phyloP scores from a whole-genome alignment of 1,284 basidiomycete species.

The Pseudozyma sp. region DNA sequence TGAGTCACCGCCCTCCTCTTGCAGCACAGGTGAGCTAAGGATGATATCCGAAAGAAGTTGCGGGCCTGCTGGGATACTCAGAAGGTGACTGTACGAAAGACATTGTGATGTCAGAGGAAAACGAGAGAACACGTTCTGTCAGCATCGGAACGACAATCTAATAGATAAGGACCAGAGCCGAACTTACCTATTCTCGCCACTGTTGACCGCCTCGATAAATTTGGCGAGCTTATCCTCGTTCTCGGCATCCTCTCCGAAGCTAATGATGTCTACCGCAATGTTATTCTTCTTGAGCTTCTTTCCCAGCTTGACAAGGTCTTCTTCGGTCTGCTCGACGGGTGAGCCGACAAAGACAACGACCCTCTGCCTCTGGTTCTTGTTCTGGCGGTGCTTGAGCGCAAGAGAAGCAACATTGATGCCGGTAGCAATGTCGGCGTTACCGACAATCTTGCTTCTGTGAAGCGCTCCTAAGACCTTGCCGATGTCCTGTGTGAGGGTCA shows the following conservation, averaged over 20 bases:
- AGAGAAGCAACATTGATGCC: slow-evolving; percentile 88
- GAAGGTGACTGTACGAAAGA: slow-evolving; percentile 74
- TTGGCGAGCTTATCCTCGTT: slow-evolving; percentile 76
- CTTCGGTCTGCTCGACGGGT: slow-evolving; percentile 72
- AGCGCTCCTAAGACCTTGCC: slow-evolving; percentile 88
- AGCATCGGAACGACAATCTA: neutral
- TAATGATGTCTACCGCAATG: slow-evolving; percentile 91
- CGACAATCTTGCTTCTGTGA: slow-evolving; percentile 80
- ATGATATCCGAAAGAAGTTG: slow-evolving; percentile 86
- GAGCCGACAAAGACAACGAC: slow-evolving; percentile 94
- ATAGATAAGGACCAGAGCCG: neutral
- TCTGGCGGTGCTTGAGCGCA: slow-evolving; percentile 95
- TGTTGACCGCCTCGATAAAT: slow-evolving; percentile 82
- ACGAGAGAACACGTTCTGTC: neutral
- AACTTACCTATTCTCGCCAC: slow-evolving; percentile 82
- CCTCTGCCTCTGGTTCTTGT: slow-evolving; percentile 96
- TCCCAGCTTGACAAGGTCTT: slow-evolving; percentile 77
- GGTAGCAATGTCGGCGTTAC: slow-evolving; percentile 84
- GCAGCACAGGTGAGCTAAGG: slow-evolving; percentile 84
- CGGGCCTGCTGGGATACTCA: slow-evolving; percentile 80
- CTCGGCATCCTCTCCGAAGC: slow-evolving; percentile 75
- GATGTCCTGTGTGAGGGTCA: slow-evolving; percentile 93
- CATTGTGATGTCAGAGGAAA: neutral
- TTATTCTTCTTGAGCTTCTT: slow-evolving; percentile 99
- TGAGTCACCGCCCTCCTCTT: slow-evolving; percentile 75